These are phyloP conservation scores for Candolleomyces aberdarensis DNA, from an alignment of 768 basidiomycete genomes.

Conservation along the genomic window DNA sequence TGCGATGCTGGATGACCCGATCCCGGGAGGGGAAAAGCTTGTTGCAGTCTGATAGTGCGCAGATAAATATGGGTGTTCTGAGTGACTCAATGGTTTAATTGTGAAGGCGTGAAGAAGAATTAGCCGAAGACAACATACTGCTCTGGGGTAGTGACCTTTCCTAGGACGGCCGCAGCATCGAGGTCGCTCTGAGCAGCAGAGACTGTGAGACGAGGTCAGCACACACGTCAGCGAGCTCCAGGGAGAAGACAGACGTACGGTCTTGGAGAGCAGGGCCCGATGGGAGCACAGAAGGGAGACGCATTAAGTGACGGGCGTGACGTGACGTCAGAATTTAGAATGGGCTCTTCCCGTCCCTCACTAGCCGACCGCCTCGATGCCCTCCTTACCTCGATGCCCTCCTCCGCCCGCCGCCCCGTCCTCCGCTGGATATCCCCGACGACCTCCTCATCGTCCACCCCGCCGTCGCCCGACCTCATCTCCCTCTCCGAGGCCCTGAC, in stretches of 20 bases:
- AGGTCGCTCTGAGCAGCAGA: slow-evolving; percentile 55
- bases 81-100: not conserved
- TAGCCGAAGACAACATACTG: slow-evolving; percentile 46
- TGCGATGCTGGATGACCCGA: slow-evolving; percentile 66
- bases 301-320: slow-evolving; percentile 1
- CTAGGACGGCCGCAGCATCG: slow-evolving; percentile 37
- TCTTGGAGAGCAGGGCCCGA: slow-evolving; percentile 49
- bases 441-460: slow-evolving; percentile 30
- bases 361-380: slow-evolving; percentile 19
- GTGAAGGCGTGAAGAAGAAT: not conserved
- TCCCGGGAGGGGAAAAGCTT: slow-evolving; percentile 72
- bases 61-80: slow-evolving; percentile 83
- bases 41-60: slow-evolving; percentile 60
- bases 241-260: slow-evolving; percentile 30
- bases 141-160: slow-evolving; percentile 59
- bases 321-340: slow-evolving; percentile 23
- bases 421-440: slow-evolving; percentile 45
- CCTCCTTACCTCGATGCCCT: slow-evolving; percentile 14
- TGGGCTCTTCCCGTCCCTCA: slow-evolving; percentile 12
- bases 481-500: slow-evolving; percentile 45
- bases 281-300: slow-evolving; percentile 48
- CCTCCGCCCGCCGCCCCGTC: slow-evolving; percentile 25
- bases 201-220: slow-evolving; percentile 28
- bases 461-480: slow-evolving; percentile 37
- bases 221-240: not conserved